Conservation (phyloP, 352 stramenopile genomes). For the Peronospora farinosa region DNA sequence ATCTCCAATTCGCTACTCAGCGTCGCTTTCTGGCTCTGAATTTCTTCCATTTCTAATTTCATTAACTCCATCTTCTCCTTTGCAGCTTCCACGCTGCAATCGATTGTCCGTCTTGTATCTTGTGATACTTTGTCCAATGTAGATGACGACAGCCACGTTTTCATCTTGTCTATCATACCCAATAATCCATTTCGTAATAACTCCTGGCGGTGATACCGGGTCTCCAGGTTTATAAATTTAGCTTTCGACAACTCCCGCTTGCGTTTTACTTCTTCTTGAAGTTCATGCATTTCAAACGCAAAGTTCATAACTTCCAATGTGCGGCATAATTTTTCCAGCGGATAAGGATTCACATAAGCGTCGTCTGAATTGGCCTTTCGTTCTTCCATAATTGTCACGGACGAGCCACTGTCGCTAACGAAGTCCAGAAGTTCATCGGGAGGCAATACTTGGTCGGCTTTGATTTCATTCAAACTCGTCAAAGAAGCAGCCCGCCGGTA, state of each 20-base stretch:
- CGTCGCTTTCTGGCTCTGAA: slow-evolving; percentile 18
- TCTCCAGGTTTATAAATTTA: slow-evolving; percentile 30
- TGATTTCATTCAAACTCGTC: slow-evolving; percentile 10
- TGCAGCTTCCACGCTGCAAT: slow-evolving; percentile 19
- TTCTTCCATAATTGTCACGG: slow-evolving; percentile 34
- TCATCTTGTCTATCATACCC: slow-evolving; percentile 40
- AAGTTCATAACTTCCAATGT: slow-evolving; percentile 51
- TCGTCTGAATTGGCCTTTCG: slow-evolving; percentile 12
- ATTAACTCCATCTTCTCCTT: slow-evolving; percentile 29
- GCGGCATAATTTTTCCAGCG: slow-evolving; percentile 35
- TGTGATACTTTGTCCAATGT: slow-evolving; percentile 1
- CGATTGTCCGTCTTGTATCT: slow-evolving; percentile 6
- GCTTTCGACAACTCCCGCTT: slow-evolving; percentile 20
- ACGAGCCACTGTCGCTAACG: slow-evolving; percentile 35
- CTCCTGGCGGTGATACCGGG: slow-evolving; percentile 28
- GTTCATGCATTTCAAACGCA: slow-evolving; percentile 47
- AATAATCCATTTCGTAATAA: slow-evolving; percentile 29
- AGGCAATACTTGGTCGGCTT: slow-evolving; percentile 10
- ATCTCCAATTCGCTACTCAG: slow-evolving; percentile 12
- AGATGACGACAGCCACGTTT: slow-evolving; percentile 22
- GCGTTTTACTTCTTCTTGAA: slow-evolving; percentile 18
- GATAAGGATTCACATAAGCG: slow-evolving; percentile 23
- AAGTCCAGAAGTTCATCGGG: slow-evolving; percentile 21
- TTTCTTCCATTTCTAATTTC: slow-evolving; percentile 25
- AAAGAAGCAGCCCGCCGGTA: slow-evolving; percentile 9